These are phyloP conservation scores for Castanea mollissima DNA, from an alignment of 306 rosid genomes.

Conservation along the genomic window DNA sequence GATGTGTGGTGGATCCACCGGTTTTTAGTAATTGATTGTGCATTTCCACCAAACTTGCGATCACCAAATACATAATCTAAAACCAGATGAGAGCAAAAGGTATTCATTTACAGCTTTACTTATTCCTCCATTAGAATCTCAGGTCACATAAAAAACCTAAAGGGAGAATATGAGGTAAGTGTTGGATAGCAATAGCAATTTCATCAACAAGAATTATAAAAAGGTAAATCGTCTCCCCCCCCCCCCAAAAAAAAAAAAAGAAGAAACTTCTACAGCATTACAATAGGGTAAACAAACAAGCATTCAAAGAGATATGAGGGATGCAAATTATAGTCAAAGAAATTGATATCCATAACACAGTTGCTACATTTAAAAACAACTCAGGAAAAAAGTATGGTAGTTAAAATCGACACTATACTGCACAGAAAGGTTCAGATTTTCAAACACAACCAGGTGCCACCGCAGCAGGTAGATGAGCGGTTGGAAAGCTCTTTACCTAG, in stretches of 20 bases:
- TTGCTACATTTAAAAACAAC: background rate
- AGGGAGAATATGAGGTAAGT: background rate
- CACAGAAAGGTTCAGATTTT: background rate
- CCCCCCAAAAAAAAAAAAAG: background rate
- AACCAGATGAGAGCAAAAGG: conserved; percentile 19
- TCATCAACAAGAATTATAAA: background rate
- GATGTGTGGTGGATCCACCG: conserved; percentile 98
- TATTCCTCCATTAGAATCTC: background rate
- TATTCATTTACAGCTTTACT: conserved; percentile 17
- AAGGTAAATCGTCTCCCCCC: background rate
- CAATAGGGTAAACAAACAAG: background rate
- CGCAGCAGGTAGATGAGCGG: background rate
- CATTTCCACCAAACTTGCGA: conserved; percentile 92
- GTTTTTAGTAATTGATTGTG: conserved; percentile 84
- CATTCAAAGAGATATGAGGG: background rate
- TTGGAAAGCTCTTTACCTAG: background rate
- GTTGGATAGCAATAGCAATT: background rate
- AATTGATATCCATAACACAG: background rate
- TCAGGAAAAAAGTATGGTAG: background rate
- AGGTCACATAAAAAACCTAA: background rate
- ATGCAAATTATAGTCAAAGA: background rate
- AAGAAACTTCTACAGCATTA: background rate
- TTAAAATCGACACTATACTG: background rate
- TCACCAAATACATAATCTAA: conserved; percentile 84
- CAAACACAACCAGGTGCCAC: background rate